Evolutionary conservation across 208 protist genomes (phyloP).

Genomic region (Trypanosoma brucei): DNA sequence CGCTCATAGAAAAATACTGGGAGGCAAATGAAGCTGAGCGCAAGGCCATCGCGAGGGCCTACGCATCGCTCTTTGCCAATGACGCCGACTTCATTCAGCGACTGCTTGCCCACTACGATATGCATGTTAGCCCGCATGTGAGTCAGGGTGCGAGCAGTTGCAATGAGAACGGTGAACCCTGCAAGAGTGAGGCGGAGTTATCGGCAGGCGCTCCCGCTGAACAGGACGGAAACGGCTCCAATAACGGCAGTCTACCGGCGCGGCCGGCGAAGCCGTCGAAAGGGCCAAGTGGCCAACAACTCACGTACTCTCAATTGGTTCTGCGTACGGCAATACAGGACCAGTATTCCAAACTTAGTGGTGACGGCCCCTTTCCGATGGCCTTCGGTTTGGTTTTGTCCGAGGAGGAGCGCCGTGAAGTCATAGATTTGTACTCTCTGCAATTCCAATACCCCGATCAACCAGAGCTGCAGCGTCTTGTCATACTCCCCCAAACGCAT

Average conservation of each 20-base stretch:
- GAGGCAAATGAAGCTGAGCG: slow-evolving; percentile 56
- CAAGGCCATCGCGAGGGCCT: slow-evolving; percentile 61
- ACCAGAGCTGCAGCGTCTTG: slow-evolving; percentile 59
- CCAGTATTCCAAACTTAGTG: slow-evolving; percentile 66
- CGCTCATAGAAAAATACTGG: slow-evolving; percentile 72
- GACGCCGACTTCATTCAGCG: slow-evolving; percentile 73
- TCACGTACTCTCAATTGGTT: slow-evolving; percentile 67
- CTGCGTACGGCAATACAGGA: slow-evolving; percentile 80
- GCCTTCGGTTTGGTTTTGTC: slow-evolving; percentile 63
- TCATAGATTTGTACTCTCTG: slow-evolving; percentile 74
- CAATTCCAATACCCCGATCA: slow-evolving; percentile 83
- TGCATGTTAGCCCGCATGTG: slow-evolving; percentile 2
- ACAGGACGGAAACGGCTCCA: neutral
- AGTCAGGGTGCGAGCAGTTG: neutral
- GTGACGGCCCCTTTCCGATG: slow-evolving; percentile 55
- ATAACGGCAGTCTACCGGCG: slow-evolving; percentile 1
- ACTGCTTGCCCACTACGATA: slow-evolving; percentile 61
- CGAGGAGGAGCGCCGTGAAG: slow-evolving; percentile 51
- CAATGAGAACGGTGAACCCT: neutral
- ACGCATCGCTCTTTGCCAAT: slow-evolving; percentile 59
- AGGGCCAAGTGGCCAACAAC: neutral
- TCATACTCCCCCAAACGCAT: slow-evolving; percentile 55
- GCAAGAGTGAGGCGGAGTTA: neutral
- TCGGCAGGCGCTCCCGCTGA: neutral
- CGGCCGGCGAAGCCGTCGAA: slow-evolving; percentile 2